phyloP scores from a whole-genome alignment of 2,329 filamentous ascomycete species.

The Huntiella decipiens region DNA sequence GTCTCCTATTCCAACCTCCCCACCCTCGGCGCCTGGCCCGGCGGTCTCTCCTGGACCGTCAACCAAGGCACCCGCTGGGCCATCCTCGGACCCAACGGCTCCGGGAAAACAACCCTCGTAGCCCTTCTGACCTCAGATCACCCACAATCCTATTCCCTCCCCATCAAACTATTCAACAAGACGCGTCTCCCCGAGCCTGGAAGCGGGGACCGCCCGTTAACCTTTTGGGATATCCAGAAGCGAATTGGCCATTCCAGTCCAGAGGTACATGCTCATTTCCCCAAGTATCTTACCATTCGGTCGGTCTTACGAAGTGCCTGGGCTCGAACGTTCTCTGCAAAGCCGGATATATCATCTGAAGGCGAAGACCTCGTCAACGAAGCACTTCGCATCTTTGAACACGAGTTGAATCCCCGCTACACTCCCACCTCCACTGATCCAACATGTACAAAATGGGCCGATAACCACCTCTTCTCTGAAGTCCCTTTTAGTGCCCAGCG shows the following conservation, averaged over 20 bases:
- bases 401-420: constrained; percentile 47
- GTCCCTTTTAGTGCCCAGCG: constrained; percentile 68
- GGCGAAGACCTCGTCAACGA: constrained; percentile 45
- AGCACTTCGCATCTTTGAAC: constrained; percentile 56
- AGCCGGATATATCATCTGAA: constrained; percentile 41
- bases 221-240: constrained; percentile 79
- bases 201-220: constrained; percentile 40
- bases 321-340: constrained; percentile 67
- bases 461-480: constrained; percentile 48
- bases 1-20: constrained; percentile 64
- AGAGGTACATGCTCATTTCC: constrained; percentile 87
- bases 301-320: constrained; percentile 69
- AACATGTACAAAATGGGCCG: constrained; percentile 35
- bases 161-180: constrained; percentile 69
- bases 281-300: constrained; percentile 52
- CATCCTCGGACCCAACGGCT: constrained; percentile 83
- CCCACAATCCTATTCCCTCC: constrained; percentile 78
- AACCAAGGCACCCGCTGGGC: constrained; percentile 74
- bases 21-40: constrained; percentile 62
- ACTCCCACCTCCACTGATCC: constrained; percentile 11
- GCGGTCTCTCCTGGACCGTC: constrained; percentile 68
- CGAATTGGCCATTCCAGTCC: constrained; percentile 86
- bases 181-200: constrained; percentile 59
- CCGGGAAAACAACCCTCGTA: constrained; percentile 86
- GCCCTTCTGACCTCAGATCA: constrained; percentile 91